phyloP scores from a whole-genome alignment of 1,139 yeast species.

The Lodderomyces orthopsilosis region DNA sequence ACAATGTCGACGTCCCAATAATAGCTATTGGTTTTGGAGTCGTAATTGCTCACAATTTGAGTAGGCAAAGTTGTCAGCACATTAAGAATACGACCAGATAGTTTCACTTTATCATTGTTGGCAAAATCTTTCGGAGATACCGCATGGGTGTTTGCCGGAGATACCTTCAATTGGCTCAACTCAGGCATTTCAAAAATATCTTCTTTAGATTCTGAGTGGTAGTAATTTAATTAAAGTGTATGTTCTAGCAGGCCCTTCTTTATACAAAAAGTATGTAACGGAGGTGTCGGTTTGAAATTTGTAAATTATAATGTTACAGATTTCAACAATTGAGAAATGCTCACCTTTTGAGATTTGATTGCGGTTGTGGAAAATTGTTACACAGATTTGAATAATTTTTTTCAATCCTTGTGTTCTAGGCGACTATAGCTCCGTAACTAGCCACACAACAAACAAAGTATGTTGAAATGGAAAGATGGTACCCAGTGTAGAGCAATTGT shows the following conservation, averaged over 20 bases:
- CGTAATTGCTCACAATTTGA: conserved; percentile 45
- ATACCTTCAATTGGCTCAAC: conserved; percentile 7
- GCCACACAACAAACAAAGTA: neutral
- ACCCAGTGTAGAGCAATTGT: too few relatives aligned
- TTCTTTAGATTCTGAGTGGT: neutral
- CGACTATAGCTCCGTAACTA: too few relatives aligned
- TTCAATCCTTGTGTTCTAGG: too few relatives aligned
- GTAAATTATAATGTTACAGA: too few relatives aligned
- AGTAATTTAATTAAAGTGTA: too few relatives aligned
- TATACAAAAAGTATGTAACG: neutral
- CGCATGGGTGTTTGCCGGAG: conserved; percentile 10
- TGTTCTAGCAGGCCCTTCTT: too few relatives aligned
- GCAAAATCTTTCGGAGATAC: conserved; percentile 34
- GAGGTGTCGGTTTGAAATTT: neutral
- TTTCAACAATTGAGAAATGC: neutral
- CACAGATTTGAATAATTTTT: too few relatives aligned
- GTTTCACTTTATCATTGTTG: conserved; percentile 26
- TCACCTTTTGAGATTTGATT: neutral
- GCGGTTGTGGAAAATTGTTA: neutral
- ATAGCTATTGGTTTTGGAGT: conserved; percentile 24
- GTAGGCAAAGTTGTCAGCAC: conserved; percentile 70
- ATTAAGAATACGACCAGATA: conserved; percentile 65
- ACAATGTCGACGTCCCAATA: conserved; percentile 60
- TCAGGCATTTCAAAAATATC: conserved; percentile 9
- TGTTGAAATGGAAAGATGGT: too few relatives aligned